A percentile compares a stretch with the other conserved stretches of the same genome.
Conservation (phyloP, 1,284 basidiomycete species). For the Prillingera fragicola region DNA sequence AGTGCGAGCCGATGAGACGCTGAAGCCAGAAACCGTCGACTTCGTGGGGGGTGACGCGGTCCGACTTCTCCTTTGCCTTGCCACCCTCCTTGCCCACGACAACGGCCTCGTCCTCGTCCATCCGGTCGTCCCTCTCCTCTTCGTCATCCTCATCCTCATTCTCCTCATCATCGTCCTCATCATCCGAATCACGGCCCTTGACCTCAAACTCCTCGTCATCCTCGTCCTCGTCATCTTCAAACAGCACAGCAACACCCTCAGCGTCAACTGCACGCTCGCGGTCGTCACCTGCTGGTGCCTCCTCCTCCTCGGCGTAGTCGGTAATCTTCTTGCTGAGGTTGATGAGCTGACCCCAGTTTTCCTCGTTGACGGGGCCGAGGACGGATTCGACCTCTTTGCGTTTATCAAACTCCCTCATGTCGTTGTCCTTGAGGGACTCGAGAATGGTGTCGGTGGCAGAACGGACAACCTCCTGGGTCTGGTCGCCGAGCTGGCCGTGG, state of each 20-base stretch:
- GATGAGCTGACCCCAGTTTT: constrained; percentile 78
- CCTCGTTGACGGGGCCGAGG: constrained; percentile 63
- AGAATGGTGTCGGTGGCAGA: constrained; percentile 88
- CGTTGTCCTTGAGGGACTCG: constrained; percentile 83
- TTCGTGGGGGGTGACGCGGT: constrained; percentile 80
- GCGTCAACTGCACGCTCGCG: constrained; percentile 49
- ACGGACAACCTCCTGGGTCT: constrained; percentile 90
- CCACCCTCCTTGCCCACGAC: constrained; percentile 58
- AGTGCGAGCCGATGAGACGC: constrained; percentile 81
- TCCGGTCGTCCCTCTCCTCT: constrained; percentile 52
- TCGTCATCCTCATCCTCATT: constrained; percentile 59
- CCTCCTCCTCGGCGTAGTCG: constrained; percentile 87
- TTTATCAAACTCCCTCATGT: constrained; percentile 94
- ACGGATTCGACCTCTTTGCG: constrained; percentile 89
- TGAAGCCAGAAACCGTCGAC: constrained; percentile 99
- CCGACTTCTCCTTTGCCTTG: constrained; percentile 47
- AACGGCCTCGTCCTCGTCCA: constrained; percentile 52
- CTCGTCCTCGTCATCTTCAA: constrained; percentile 90
- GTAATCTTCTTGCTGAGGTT: constrained; percentile 92
- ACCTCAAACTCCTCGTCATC: constrained; percentile 68
- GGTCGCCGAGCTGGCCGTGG: constrained; percentile 81
- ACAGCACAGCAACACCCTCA: constrained; percentile 92
- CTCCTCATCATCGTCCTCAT: constrained; percentile 69
- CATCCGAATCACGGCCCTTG: constrained; percentile 45
- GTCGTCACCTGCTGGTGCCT: constrained; percentile 69